Conservation (phyloP, 768 basidiomycete species). For the Hericium coralloides region DNA sequence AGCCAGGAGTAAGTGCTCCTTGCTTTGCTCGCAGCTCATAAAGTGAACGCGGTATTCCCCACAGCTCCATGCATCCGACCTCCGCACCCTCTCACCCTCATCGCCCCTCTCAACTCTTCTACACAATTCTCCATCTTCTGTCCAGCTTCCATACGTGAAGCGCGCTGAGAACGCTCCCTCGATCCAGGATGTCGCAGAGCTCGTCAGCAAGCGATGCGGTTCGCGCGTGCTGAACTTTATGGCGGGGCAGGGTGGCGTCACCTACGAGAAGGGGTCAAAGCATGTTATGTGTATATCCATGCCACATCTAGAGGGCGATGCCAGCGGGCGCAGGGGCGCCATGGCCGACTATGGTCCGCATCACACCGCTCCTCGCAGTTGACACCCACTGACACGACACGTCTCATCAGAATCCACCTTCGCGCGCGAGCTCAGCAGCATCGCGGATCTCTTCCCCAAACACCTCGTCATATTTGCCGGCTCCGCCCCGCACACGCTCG, state of each 20-base stretch:
- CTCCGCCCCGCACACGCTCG: slow-evolving; percentile 28
- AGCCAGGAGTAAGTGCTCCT: slow-evolving; percentile 52
- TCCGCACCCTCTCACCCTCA: slow-evolving; percentile 47
- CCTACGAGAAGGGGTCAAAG: slow-evolving; percentile 32
- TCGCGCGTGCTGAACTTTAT: slow-evolving; percentile 36
- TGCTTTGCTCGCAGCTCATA: background rate
- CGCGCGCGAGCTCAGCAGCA: slow-evolving; percentile 36
- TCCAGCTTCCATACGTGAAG: slow-evolving; percentile 56
- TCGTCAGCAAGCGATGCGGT: slow-evolving; percentile 44
- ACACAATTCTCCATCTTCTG: slow-evolving; percentile 39
- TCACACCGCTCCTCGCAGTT: background rate
- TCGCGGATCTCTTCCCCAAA: slow-evolving; percentile 43
- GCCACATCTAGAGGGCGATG: slow-evolving; percentile 35
- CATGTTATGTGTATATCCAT: slow-evolving; percentile 50
- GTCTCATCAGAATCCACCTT: slow-evolving; percentile 33
- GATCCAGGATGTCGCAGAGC: slow-evolving; percentile 29
- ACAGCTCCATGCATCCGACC: slow-evolving; percentile 71
- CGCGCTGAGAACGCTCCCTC: slow-evolving; percentile 17
- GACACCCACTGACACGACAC: background rate
- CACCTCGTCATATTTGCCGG: slow-evolving; percentile 64
- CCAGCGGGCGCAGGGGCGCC: slow-evolving; percentile 34
- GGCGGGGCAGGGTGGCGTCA: slow-evolving; percentile 23
- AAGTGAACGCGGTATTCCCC: background rate
- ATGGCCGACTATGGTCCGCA: slow-evolving; percentile 49
- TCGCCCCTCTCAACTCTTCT: slow-evolving; percentile 42